Evolutionary conservation across 148 eudicot genomes (phyloP).

Genomic region (Vaccinium darrowii): DNA sequence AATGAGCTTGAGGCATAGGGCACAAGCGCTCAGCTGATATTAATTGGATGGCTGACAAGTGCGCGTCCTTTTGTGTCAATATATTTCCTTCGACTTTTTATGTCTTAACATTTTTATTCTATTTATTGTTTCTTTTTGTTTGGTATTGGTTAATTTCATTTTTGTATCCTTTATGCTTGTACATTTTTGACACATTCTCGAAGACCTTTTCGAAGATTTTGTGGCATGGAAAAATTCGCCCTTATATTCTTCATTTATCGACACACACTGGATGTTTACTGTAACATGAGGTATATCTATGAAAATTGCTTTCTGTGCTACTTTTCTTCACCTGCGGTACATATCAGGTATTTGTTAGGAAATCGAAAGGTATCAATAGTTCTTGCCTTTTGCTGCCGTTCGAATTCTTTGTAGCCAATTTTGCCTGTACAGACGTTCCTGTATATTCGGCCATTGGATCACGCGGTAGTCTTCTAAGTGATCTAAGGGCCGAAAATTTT

Average conservation of each 20-base stretch:
- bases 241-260: not conserved
- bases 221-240: not conserved
- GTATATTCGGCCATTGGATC: not conserved
- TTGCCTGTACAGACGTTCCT: no score
- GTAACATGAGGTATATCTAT: not conserved
- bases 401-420: no score
- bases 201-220: constrained; percentile 1
- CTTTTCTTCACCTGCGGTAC: not conserved
- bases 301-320: not conserved
- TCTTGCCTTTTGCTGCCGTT: not conserved
- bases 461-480: no score
- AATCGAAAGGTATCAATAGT: not conserved
- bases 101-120: not conserved
- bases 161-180: not conserved
- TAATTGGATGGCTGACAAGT: not conserved
- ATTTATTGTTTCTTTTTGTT: not conserved
- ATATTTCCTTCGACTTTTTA: not conserved
- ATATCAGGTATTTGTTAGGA: not conserved
- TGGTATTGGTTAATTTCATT: not conserved
- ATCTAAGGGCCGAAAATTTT: not conserved
- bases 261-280: not conserved
- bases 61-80: constrained; percentile 4
- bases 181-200: not conserved
- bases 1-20: not conserved
- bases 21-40: not conserved